Evolutionary conservation across 2,329 filamentous ascomycete genomes (phyloP).

Genomic region (Dothideomycetes sp.): DNA sequence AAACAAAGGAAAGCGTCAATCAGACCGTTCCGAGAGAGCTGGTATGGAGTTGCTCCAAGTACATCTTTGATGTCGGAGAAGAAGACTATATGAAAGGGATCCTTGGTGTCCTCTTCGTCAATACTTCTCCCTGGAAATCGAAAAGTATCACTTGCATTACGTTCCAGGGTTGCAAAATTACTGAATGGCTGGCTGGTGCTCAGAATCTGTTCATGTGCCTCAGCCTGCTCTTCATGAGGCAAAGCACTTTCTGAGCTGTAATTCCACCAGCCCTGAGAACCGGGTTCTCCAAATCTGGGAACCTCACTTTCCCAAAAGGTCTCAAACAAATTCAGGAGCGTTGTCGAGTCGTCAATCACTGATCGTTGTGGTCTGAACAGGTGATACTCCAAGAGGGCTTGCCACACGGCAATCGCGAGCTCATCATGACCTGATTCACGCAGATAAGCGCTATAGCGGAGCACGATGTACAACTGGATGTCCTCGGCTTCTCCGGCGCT

Average conservation of each 20-base stretch:
- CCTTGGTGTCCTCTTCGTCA: conserved; percentile 53
- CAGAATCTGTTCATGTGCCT: conserved; percentile 2
- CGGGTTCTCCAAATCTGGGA: conserved; percentile 63
- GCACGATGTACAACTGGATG: conserved; percentile 53
- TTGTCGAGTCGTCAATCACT: background rate
- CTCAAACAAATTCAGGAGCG: conserved; percentile 35
- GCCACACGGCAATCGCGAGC: conserved; percentile 69
- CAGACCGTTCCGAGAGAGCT: conserved; percentile 34
- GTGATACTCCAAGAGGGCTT: conserved; percentile 64
- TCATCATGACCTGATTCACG: conserved; percentile 70
- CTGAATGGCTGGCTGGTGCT: conserved; percentile 22
- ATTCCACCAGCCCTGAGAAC: conserved; percentile 59
- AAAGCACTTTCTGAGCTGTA: conserved; percentile 24
- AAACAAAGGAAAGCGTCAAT: conserved; percentile 53
- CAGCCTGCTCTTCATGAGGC: background rate
- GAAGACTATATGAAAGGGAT: conserved; percentile 73
- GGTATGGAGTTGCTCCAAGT: conserved; percentile 35
- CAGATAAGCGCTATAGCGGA: conserved; percentile 64
- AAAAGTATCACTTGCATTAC: conserved; percentile 34
- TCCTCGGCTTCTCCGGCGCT: conserved; percentile 4
- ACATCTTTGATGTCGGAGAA: conserved; percentile 62
- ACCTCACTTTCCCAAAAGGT: conserved; percentile 84
- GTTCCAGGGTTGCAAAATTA: conserved; percentile 44
- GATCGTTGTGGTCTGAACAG: conserved; percentile 47
- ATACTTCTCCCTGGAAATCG: conserved; percentile 59